phyloP scores from a whole-genome alignment of 2,329 filamentous ascomycete genomes.

The Exophiala sp. region DNA sequence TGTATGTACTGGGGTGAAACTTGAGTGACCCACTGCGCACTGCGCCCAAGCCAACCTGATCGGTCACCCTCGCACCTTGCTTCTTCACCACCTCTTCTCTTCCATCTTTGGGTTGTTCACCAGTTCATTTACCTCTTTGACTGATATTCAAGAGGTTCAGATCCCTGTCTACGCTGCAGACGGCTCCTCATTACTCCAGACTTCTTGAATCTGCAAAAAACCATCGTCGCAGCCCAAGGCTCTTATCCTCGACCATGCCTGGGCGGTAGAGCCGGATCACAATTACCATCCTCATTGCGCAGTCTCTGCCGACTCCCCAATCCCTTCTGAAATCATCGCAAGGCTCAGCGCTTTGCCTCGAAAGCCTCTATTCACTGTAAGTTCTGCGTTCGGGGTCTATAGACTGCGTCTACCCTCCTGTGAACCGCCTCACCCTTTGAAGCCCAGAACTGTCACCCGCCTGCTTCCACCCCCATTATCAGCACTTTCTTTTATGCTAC shows the following conservation, averaged over 20 bases:
- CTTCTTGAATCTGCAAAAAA: background rate
- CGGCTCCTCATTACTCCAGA: constrained; percentile 1
- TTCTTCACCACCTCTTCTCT: constrained; percentile 19
- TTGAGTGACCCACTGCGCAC: constrained; percentile 18
- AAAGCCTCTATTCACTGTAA: constrained; percentile 27
- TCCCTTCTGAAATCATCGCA: constrained; percentile 24
- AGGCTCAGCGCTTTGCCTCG: constrained; percentile 27
- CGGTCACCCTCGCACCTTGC: constrained; percentile 8
- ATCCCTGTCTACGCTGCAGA: constrained; percentile 35
- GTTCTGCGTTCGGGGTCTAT: constrained; percentile 28
- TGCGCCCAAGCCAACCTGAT: constrained; percentile 18
- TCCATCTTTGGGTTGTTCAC: constrained; percentile 8
- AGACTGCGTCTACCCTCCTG: constrained; percentile 19
- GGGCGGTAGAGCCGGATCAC: constrained; percentile 24
- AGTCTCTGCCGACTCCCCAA: constrained; percentile 11
- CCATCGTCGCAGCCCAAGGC: constrained; percentile 30
- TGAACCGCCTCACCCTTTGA: constrained; percentile 5
- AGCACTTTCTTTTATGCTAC: background rate
- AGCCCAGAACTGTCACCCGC: background rate
- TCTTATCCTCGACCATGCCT: constrained; percentile 25
- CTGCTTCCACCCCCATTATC: background rate
- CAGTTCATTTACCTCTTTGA: constrained; percentile 1
- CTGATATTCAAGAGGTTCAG: constrained; percentile 5
- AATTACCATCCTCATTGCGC: constrained; percentile 23
- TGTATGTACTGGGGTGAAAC: constrained; percentile 13